A percentile compares a stretch with the other conserved stretches of the same genome.
These are phyloP conservation scores for Allodekkera sacchari DNA, from an alignment of 805 yeast genomes.

Conservation along the genomic window DNA sequence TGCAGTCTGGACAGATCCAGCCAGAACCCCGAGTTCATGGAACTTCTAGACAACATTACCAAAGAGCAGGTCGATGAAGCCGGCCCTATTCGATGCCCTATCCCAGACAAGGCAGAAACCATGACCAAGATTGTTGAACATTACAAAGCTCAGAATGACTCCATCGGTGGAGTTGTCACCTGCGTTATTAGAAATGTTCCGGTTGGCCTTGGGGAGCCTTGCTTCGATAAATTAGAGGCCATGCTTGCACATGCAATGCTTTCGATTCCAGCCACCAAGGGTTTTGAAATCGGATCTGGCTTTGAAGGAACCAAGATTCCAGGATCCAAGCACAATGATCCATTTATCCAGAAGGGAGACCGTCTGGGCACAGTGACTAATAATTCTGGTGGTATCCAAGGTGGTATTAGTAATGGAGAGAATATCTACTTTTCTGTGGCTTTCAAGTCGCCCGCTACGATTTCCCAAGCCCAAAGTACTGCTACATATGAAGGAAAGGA, in stretches of 20 bases:
- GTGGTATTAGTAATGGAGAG: slow-evolving; percentile 97
- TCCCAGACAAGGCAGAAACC: slow-evolving; percentile 52
- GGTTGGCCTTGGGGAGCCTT: slow-evolving; percentile 95
- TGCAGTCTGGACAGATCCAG: slow-evolving; percentile 72
- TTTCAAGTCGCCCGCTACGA: slow-evolving; percentile 97
- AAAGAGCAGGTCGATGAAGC: slow-evolving; percentile 81
- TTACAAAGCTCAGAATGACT: slow-evolving; percentile 78
- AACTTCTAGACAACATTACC: slow-evolving; percentile 65
- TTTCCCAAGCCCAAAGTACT: slow-evolving; percentile 86
- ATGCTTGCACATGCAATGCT: slow-evolving; percentile 95
- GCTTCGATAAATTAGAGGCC: slow-evolving; percentile 95
- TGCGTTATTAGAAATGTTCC: slow-evolving; percentile 95
- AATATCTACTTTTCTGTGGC: slow-evolving; percentile 90
- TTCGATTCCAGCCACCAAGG: slow-evolving; percentile 96
- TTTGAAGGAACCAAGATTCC: slow-evolving; percentile 83
- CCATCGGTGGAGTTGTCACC: slow-evolving; percentile 96
- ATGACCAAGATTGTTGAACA: slow-evolving; percentile 86
- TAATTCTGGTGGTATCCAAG: slow-evolving; percentile 95
- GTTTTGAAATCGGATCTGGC: slow-evolving; percentile 96
- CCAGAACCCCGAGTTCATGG: slow-evolving; percentile 52
- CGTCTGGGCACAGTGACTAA: slow-evolving; percentile 81
- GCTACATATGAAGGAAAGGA: slow-evolving; percentile 80
- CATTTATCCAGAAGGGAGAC: slow-evolving; percentile 56
- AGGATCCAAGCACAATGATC: slow-evolving; percentile 92
- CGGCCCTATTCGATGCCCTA: slow-evolving; percentile 95